Base-by-base conservation (phyloP, 345 rosid species). In the Gossypium herbaceum region DNA sequence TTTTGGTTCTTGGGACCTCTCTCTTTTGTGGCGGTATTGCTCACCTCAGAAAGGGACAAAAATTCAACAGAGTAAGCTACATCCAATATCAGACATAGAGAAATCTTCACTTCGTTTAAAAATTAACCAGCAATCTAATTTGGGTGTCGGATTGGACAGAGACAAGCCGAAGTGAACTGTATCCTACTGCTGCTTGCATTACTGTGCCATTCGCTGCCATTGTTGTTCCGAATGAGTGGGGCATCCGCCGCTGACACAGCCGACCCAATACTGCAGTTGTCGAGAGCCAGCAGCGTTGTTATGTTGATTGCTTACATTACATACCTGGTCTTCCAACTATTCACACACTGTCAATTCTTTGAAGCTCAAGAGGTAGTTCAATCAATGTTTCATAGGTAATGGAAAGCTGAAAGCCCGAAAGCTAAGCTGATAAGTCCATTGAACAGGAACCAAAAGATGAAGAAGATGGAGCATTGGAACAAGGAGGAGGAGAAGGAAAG, bases 1-100 rank as follows among this genome's bases (percentile, higher is more conserved):
- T 94, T 19, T 81, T 94, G 74, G 98, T 94, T 76, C 97, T 94
- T 9, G 98, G 98, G 34, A 77, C 90, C 24, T 92, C 98, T n/a
- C 93, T 94, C 74, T 80, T 92, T 41, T 92, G 94, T 73, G 97
- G 98, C 25, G 98, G 98, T 61, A 71, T 94, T 20, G 88, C 90
- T 77, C 91, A 91, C 73, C 76, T 88, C 15, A 65, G 84, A 60
- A 71, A 39, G 54, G 88, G 91, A 63, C 98, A 94, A 65, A 92
- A 84, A 78, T 92, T 85, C 55, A 94, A 94, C 66, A 78, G 98
- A 80, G 98, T 92, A 81, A 58, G 82, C 16, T 47, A 68, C 57
- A 43, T 43, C 1, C 10, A 57, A 20, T 58, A 24, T 10, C 7
- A 20, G 22, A 57, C 6, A 57, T 57, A 57, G 24, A 22, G 12